Base-by-base conservation (phyloP, 2,329 filamentous ascomycete species). In the Cladophialophora chaetospira region DNA sequence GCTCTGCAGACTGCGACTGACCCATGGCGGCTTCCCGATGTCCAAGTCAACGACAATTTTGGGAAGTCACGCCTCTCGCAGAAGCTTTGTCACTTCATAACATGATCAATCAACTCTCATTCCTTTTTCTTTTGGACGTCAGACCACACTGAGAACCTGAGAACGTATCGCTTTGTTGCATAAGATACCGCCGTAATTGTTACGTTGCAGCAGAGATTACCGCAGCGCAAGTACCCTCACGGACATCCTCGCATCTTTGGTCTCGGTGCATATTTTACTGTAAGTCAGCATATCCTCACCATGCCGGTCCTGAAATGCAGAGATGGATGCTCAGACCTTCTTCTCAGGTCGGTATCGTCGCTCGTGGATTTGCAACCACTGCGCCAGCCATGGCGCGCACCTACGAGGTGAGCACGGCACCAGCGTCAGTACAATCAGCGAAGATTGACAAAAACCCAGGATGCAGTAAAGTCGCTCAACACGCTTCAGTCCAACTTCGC, bases 401-500 rank as follows among this genome's bases (percentile, higher is more conserved):
- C 21, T 66, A 66, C 54, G 60, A 57, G 21, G 63, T 64, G 51
- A 47, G 62, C 21, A 21, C 10, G 15, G 31, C 25, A 19, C n/a
- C 21, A 28, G 15, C 26, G 23, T 13, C 23, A 17, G 6, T 47
- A 28, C n/a, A 17, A 23, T 6, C 13, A 13, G 23, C 19, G n/a
- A 42, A 4, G n/a, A 49, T 31, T 48, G 35, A 53, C 54, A 28
- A 23, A 28, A 9, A 15, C 28, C 10, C 72, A 87, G 73, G 83
- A 85, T 65, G 91, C 91, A 33, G 84, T 96, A 35, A 72, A 80
- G 52, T 85, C 87, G 55, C 83, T 96, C 64, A 87, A 90, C 65
- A 83, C 84, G 46, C 80, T 96, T 52, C 88, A 93, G 67, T 88
- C 88, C 53, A 96, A 96, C 71, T 87, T 86, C 66, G 82, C 87